Conservation (phyloP, 2,329 filamentous ascomycete genomes). For the Fusarium tricinctum region DNA sequence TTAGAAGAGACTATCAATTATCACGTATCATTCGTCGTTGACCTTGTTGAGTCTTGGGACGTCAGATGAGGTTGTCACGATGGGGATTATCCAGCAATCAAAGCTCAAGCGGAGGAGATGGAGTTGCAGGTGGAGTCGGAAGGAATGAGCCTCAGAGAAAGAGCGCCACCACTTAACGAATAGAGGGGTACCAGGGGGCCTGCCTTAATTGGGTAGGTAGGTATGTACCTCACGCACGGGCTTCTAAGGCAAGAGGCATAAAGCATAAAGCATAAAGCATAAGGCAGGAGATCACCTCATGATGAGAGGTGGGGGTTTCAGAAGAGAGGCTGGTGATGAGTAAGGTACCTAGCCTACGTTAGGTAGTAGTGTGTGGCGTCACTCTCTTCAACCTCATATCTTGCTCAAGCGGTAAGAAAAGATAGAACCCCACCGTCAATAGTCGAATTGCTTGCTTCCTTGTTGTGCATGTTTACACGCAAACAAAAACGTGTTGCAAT, state of each 20-base stretch:
- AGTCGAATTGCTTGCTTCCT: not conserved
- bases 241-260: not conserved
- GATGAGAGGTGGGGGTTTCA: slow-evolving; percentile 25
- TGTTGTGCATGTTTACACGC: not conserved
- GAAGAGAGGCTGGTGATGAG: slow-evolving; percentile 5
- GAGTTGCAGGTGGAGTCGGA: slow-evolving; percentile 17
- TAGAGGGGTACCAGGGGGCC: not conserved
- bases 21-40: slow-evolving; percentile 15
- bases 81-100: slow-evolving; percentile 24
- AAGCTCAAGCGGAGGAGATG: slow-evolving; percentile 17
- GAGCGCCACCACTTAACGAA: slow-evolving; percentile 32
- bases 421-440: not conserved
- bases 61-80: slow-evolving; percentile 27
- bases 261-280: not conserved
- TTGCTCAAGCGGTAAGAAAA: not conserved
- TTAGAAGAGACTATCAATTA: slow-evolving; percentile 3
- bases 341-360: not conserved
- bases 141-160: slow-evolving; percentile 34
- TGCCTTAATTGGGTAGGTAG: too few relatives aligned
- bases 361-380: not conserved
- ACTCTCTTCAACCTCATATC: not conserved
- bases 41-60: slow-evolving; percentile 4
- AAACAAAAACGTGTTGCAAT: not conserved
- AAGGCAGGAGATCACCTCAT: not conserved
- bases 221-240: slow-evolving; percentile 2